Percentiles rank a stretch among this genome's conserved stretches.
These are phyloP conservation scores for Luvunga scandens DNA, from an alignment of 345 rosid genomes.

Conservation along the genomic window DNA sequence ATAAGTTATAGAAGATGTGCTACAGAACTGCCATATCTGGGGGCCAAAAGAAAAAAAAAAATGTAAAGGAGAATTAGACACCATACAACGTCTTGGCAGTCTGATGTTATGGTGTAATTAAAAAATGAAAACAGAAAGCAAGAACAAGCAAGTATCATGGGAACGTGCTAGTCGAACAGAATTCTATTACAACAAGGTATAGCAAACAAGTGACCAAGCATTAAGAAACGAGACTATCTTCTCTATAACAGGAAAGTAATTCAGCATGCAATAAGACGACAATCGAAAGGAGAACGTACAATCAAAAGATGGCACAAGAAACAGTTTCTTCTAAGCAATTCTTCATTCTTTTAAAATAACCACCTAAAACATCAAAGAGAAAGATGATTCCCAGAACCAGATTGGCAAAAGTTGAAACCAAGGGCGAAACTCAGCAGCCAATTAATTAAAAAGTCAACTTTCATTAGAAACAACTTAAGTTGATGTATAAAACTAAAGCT, in stretches of 20 bases:
- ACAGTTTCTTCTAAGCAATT: not conserved
- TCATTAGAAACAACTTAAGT: not conserved
- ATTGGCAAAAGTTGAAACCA: not conserved
- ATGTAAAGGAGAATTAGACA: not conserved
- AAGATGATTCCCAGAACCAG: not conserved
- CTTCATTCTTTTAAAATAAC: not conserved
- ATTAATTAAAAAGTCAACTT: not conserved
- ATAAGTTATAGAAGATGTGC: not conserved
- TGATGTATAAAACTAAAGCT: not conserved
- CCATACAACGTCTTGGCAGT: not conserved
- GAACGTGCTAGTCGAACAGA: not conserved
- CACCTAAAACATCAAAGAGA: not conserved
- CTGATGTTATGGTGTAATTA: too few species aligned
- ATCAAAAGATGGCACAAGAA: not conserved
- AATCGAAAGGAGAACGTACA: not conserved
- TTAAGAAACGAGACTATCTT: too few species aligned
- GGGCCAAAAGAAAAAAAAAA: not conserved
- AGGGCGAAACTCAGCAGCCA: not conserved
- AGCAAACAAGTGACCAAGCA: not conserved
- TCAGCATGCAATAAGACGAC: not conserved
- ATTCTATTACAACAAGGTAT: not conserved
- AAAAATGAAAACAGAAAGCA: not conserved
- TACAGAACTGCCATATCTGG: conserved; percentile 15
- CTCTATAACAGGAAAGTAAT: not conserved
- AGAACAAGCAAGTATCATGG: not conserved